Conservation (phyloP, 345 rosid genomes). For the Citrus sp. region DNA sequence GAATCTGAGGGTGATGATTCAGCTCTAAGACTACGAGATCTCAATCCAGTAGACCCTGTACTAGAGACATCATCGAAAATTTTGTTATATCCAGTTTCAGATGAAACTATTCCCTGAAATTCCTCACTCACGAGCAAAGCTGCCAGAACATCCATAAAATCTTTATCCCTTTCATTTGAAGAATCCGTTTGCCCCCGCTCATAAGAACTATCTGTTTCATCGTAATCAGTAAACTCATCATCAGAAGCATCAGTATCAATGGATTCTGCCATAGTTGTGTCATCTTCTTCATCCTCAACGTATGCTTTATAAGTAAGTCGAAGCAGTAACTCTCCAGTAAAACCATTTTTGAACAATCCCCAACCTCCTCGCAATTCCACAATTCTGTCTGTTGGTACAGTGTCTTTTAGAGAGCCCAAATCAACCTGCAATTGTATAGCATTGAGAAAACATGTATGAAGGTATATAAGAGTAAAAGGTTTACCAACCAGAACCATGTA, state of each 20-base stretch:
- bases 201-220: slow-evolving; percentile 44
- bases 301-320: slow-evolving; percentile 95
- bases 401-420: slow-evolving; percentile 76
- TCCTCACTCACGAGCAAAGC: slow-evolving; percentile 94
- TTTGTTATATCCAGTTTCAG: slow-evolving; percentile 65
- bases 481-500: neutral
- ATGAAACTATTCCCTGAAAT: slow-evolving; percentile 94
- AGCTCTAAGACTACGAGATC: slow-evolving; percentile 27
- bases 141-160: slow-evolving; percentile 92
- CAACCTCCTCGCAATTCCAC: slow-evolving; percentile 72
- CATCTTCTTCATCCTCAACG: slow-evolving; percentile 98
- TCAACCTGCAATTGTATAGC: slow-evolving; percentile 53
- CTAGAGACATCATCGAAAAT: slow-evolving; percentile 36
- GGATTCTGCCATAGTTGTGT: slow-evolving; percentile 41
- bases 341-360: slow-evolving; percentile 69
- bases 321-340: slow-evolving; percentile 81
- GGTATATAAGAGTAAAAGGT: neutral
- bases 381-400: slow-evolving; percentile 87
- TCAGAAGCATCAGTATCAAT: slow-evolving; percentile 53
- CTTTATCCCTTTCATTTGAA: slow-evolving; percentile 49
- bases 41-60: slow-evolving; percentile 29
- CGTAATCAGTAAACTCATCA: slow-evolving; percentile 72
- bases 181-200: slow-evolving; percentile 30
- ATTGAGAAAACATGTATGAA: slow-evolving; percentile 20
- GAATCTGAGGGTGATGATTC: slow-evolving; percentile 36